These are phyloP conservation scores for Colletotrichum echinochloae DNA, from an alignment of 2,329 filamentous ascomycete genomes.

Conservation along the genomic window DNA sequence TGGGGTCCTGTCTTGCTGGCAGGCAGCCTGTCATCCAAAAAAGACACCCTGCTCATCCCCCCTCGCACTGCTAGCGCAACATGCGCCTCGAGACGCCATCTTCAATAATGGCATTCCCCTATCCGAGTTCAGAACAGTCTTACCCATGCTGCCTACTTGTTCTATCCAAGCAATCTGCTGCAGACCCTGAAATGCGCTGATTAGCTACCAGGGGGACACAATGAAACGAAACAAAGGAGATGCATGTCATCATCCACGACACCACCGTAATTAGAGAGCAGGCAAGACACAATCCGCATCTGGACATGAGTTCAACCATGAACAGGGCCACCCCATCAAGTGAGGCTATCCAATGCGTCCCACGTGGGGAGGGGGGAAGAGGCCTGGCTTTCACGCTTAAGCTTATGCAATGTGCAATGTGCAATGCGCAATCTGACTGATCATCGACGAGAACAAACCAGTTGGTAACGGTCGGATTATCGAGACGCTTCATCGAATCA, in stretches of 20 bases:
- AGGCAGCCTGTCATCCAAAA: neutral
- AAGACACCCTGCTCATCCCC: conserved; percentile 3
- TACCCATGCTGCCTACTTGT: neutral
- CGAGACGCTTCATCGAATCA: neutral
- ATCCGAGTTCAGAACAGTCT: conserved; percentile 3
- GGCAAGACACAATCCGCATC: conserved; percentile 9
- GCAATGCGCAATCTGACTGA: conserved; percentile 2
- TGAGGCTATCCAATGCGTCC: conserved; percentile 36
- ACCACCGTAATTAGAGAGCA: conserved; percentile 26
- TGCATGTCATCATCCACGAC: conserved; percentile 21
- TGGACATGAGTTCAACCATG: conserved; percentile 6
- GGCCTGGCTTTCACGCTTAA: conserved; percentile 12
- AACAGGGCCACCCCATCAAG: conserved; percentile 37
- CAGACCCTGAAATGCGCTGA: neutral
- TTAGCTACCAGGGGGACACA: neutral
- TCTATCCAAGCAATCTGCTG: conserved; percentile 24
- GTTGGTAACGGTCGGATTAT: neutral
- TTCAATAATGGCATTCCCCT: conserved; percentile 25
- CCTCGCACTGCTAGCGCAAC: conserved; percentile 15
- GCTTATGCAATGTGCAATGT: no score
- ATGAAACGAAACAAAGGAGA: conserved; percentile 33
- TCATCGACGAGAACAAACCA: neutral
- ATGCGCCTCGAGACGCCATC: conserved; percentile 27
- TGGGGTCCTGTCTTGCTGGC: neutral
- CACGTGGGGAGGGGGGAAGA: conserved; percentile 29